phyloP scores from a whole-genome alignment of 208 protist species.

The Leishmania arabica region DNA sequence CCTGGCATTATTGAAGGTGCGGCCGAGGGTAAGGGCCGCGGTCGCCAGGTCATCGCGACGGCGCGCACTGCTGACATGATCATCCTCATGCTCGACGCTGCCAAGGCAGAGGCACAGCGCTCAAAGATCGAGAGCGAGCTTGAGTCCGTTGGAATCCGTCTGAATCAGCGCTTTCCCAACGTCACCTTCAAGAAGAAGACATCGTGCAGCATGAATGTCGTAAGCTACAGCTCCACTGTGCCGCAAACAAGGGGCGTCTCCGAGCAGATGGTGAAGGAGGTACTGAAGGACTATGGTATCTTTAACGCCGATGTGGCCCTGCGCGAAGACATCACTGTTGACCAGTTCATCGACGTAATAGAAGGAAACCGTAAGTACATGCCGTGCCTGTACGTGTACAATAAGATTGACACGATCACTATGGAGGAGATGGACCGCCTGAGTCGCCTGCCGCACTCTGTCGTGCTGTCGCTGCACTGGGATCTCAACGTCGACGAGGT shows the following conservation, averaged over 20 bases:
- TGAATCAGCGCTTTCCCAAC: slow-evolving; percentile 95
- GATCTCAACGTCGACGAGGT: slow-evolving; percentile 94
- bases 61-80: slow-evolving; percentile 97
- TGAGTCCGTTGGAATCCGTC: slow-evolving; percentile 95
- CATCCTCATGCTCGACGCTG: slow-evolving; percentile 98
- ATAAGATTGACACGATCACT: slow-evolving; percentile 97
- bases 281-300: slow-evolving; percentile 96
- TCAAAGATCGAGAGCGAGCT: slow-evolving; percentile 95
- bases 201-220: slow-evolving; percentile 92
- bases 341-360: slow-evolving; percentile 99
- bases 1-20: slow-evolving; percentile 99
- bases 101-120: slow-evolving; percentile 91
- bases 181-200: slow-evolving; percentile 95
- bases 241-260: slow-evolving; percentile 85
- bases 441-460: slow-evolving; percentile 88
- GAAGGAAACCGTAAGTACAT: slow-evolving; percentile 96
- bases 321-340: slow-evolving; percentile 95
- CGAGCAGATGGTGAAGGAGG: slow-evolving; percentile 91
- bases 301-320: slow-evolving; percentile 97
- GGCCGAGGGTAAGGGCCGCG: slow-evolving; percentile 95
- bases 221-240: slow-evolving; percentile 89
- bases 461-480: slow-evolving; percentile 90
- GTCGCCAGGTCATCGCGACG: slow-evolving; percentile 97
- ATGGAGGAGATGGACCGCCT: slow-evolving; percentile 97
- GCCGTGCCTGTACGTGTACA: slow-evolving; percentile 95